Base-by-base conservation (phyloP, 2,329 filamentous ascomycete species). In the Endoconidiophora laricicola region DNA sequence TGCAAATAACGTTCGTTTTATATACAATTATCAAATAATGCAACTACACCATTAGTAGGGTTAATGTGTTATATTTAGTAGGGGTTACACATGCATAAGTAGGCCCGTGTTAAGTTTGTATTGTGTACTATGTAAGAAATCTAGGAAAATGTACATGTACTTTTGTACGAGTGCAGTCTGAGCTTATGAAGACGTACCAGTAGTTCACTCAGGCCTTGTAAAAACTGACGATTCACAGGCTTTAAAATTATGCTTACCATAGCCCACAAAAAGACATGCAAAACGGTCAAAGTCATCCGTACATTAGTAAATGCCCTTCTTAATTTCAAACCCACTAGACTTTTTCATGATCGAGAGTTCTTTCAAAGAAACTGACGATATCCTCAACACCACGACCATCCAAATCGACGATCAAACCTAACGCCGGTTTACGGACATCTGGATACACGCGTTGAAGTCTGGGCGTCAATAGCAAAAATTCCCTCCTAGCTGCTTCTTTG, bases 171-270 rank as follows among this genome's bases (percentile, higher is more conserved):
- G 29, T 33, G 6, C 29, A 33, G 4, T 12, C 12, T 7, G 12
- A 3, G 10, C 6, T 10, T 5, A 24, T 3, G 12, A 4, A 7
- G n/a, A 48, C n/a, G 50, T 52, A 52, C 45, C n/a, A 23, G 29
- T 45, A 50, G 45, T 42, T 47, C 10, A 43, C 33, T 39, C 41
- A 44, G 37, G 18, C 16, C 33, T 45, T 33, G 36, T n/a, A 45
- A 39, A 59, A 57, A 57, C 55, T 55, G 61, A 62, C 63, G 62
- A 65, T 64, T 66, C 63, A 66, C 58, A 61, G 58, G 47, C 52
- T 59, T 52, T 54, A 60, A 63, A 65, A 65, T 65, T 63, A 61
- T 61, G 63, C 63, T 65, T 63, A 65, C 63, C 62, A 62, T 57
- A 56, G 43, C 51, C 49, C 44, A 51, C 44, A 54, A 46, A 52